Percentiles rank a stretch among this genome's conserved stretches.
Evolutionary conservation across 768 basidiomycete genomes (phyloP).

Genomic region (Wakefieldia striispora): DNA sequence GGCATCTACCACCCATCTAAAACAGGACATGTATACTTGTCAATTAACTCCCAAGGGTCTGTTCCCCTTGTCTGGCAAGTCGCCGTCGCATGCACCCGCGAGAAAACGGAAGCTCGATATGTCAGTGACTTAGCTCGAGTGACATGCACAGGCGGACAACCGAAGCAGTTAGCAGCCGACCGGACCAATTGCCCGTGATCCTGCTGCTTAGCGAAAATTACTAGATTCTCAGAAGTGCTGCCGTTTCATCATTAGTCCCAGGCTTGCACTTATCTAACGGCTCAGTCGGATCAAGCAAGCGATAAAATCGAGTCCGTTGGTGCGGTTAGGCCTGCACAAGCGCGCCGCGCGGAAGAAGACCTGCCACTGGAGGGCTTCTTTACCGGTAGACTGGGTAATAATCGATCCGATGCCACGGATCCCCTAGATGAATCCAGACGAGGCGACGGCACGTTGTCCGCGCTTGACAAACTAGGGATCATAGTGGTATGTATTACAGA

Average conservation of each 20-base stretch:
- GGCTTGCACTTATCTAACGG: not conserved
- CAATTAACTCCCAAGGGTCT: not conserved
- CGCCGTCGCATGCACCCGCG: too few relatives aligned
- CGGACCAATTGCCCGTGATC: slow-evolving; percentile 1
- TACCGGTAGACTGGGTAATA: not conserved
- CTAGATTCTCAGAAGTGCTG: slow-evolving; percentile 3
- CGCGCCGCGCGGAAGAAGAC: not conserved
- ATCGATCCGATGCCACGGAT: not conserved
- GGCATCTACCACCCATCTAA: not conserved
- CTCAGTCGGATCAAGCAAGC: not conserved
- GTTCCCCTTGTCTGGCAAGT: too few relatives aligned
- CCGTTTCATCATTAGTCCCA: slow-evolving; percentile 9
- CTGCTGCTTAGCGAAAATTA: not conserved
- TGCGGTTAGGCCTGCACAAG: not conserved
- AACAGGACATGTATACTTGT: not conserved
- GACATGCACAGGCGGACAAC: not conserved
- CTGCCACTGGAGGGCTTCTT: not conserved
- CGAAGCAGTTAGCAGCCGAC: too few relatives aligned
- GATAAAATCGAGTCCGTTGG: not conserved
- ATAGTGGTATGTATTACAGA: too few relatives aligned
- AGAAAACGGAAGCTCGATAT: not conserved
- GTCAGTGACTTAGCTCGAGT: not conserved
- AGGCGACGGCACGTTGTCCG: not conserved
- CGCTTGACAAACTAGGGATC: not conserved
- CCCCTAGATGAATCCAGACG: not conserved